These are phyloP conservation scores for Suhomyces anneliseae DNA, from an alignment of 1,139 yeast species.

Conservation along the genomic window DNA sequence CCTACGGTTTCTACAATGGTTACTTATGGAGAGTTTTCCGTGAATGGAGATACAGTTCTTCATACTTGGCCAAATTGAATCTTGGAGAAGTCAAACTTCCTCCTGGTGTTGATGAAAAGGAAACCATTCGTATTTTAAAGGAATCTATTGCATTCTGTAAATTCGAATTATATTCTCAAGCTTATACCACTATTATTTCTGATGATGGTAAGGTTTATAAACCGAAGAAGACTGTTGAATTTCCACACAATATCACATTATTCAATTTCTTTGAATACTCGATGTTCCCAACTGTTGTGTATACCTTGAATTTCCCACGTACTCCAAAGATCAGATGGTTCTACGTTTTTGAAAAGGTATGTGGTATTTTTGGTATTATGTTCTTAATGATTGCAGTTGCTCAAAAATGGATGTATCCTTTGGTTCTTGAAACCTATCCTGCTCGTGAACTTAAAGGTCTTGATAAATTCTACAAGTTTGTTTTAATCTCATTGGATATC, in stretches of 20 bases:
- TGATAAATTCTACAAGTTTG: conserved; percentile 53
- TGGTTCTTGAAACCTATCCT: conserved; percentile 59
- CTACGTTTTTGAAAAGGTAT: conserved; percentile 67
- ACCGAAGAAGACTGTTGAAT: conserved; percentile 32
- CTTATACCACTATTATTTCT: conserved; percentile 23
- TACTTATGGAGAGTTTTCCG: conserved; percentile 67
- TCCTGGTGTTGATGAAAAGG: conserved; percentile 24
- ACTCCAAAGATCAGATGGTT: conserved; percentile 66
- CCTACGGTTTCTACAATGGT: conserved; percentile 86
- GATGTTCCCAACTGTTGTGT: conserved; percentile 90
- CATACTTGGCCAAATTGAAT: conserved; percentile 25
- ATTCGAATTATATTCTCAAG: conserved; percentile 59
- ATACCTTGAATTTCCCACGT: conserved; percentile 77
- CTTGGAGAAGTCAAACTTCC: conserved; percentile 11
- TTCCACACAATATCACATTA: conserved; percentile 72
- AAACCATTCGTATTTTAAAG: conserved; percentile 29
- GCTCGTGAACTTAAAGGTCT: conserved; percentile 45
- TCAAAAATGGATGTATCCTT: conserved; percentile 75
- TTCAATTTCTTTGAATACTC: conserved; percentile 70
- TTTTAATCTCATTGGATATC: conserved; percentile 66
- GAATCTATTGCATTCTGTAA: conserved; percentile 61
- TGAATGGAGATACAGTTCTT: conserved; percentile 56
- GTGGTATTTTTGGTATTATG: conserved; percentile 86
- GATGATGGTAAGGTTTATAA: conserved; percentile 13
- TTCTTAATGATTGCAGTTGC: conserved; percentile 80